phyloP scores from a whole-genome alignment of 805 yeast genomes.

The Blastobotrys robertii region DNA sequence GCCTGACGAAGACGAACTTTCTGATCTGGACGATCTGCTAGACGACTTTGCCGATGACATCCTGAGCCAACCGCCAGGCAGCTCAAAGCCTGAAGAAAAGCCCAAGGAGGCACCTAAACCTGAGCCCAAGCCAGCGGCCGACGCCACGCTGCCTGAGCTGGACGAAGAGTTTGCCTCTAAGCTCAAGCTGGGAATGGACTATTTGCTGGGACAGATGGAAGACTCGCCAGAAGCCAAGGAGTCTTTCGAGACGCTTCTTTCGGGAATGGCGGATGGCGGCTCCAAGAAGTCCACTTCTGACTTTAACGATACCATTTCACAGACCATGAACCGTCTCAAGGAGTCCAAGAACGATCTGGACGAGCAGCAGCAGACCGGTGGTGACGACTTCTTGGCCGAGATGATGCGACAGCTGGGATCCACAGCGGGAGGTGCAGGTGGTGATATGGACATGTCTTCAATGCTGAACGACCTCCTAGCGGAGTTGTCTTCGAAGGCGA shows the following conservation, averaged over 20 bases:
- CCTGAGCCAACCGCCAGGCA: slow-evolving; percentile 51
- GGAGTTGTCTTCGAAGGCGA: slow-evolving; percentile 75
- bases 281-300: slow-evolving; percentile 3
- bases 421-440: slow-evolving; percentile 27
- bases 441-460: slow-evolving; percentile 51
- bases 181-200: slow-evolving; percentile 31
- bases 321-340: slow-evolving; percentile 70
- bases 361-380: slow-evolving; percentile 33
- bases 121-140: neutral
- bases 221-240: slow-evolving; percentile 44
- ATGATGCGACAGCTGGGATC: slow-evolving; percentile 50
- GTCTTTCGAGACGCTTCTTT: slow-evolving; percentile 39
- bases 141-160: slow-evolving; percentile 22
- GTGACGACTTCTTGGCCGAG: slow-evolving; percentile 48
- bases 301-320: slow-evolving; percentile 68
- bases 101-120: neutral
- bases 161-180: slow-evolving; percentile 32
- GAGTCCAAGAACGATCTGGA: slow-evolving; percentile 68
- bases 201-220: slow-evolving; percentile 38
- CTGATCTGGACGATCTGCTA: slow-evolving; percentile 39
- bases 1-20: slow-evolving; percentile 21
- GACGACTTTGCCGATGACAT: slow-evolving; percentile 77
- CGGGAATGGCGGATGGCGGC: slow-evolving; percentile 17
- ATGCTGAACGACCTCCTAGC: slow-evolving; percentile 64
- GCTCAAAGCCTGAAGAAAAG: slow-evolving; percentile 1